Percentiles rank a stretch among this genome's conserved stretches.
These are phyloP conservation scores for Botryotinia convoluta DNA, from an alignment of 2,329 filamentous ascomycete genomes.

Conservation along the genomic window DNA sequence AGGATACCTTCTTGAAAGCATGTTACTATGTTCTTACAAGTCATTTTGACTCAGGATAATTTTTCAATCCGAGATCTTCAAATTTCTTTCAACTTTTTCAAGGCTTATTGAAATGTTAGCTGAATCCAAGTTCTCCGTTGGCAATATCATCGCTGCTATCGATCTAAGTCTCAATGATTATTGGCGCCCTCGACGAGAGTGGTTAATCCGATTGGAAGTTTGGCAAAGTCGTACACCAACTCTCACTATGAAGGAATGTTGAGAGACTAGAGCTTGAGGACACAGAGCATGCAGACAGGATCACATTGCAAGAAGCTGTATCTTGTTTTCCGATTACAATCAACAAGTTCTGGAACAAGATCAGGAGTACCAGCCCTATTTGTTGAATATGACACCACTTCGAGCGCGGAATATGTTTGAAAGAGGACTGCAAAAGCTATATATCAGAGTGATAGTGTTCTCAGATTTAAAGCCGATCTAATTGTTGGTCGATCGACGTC, in stretches of 20 bases:
- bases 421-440: slow-evolving; percentile 35
- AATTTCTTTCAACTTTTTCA: background rate
- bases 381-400: slow-evolving; percentile 14
- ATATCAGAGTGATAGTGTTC: slow-evolving; percentile 35
- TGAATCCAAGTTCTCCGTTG: slow-evolving; percentile 29
- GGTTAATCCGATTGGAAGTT: slow-evolving; percentile 26
- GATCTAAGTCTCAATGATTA: slow-evolving; percentile 30
- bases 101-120: background rate
- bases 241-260: slow-evolving; percentile 32
- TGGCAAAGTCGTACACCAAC: slow-evolving; percentile 27
- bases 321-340: slow-evolving; percentile 34
- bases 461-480: slow-evolving; percentile 30
- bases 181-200: slow-evolving; percentile 26
- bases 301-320: slow-evolving; percentile 32
- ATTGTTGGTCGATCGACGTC: slow-evolving; percentile 32
- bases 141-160: slow-evolving; percentile 35
- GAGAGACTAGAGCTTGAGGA: slow-evolving; percentile 33
- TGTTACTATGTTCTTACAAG: background rate
- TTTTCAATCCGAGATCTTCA: background rate
- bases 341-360: slow-evolving; percentile 33
- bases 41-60: background rate
- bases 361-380: slow-evolving; percentile 35
- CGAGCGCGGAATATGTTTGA: slow-evolving; percentile 26
- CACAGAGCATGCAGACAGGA: slow-evolving; percentile 24
- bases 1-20: background rate